Evolutionary conservation across 164 flowering plant genomes (phyloP).

Genomic region (Magnolia changhungtana): DNA sequence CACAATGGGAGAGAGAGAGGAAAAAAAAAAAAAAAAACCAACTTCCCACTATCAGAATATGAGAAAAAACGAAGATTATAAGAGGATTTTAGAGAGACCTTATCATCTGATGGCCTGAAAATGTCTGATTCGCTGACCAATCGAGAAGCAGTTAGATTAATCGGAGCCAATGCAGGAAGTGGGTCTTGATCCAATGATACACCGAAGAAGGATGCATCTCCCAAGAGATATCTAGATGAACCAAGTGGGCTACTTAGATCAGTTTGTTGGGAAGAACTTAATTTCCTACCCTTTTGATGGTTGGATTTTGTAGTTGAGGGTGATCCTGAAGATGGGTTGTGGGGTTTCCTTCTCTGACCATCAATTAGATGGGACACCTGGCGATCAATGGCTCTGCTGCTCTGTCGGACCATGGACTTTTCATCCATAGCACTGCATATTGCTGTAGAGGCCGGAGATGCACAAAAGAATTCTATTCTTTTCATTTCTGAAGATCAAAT

Average conservation of each 20-base stretch:
- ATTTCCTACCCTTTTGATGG: slow-evolving; percentile 28
- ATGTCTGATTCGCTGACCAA: slow-evolving; percentile 23
- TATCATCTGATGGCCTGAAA: slow-evolving; percentile 31
- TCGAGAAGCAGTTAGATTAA: slow-evolving; percentile 4
- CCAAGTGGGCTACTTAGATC: slow-evolving; percentile 33
- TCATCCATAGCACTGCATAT: slow-evolving; percentile 48
- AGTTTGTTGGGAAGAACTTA: slow-evolving; percentile 30
- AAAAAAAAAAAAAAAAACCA: background rate
- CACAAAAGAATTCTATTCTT: slow-evolving; percentile 62
- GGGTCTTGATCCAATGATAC: slow-evolving; percentile 24
- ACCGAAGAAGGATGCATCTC: slow-evolving; percentile 37
- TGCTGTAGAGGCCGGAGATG: slow-evolving; percentile 82
- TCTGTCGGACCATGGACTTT: slow-evolving; percentile 42
- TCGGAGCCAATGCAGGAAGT: slow-evolving; percentile 31
- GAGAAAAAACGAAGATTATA: background rate
- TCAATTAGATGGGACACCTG: slow-evolving; percentile 28
- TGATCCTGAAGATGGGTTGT: slow-evolving; percentile 34
- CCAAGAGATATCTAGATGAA: slow-evolving; percentile 55
- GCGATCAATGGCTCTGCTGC: slow-evolving; percentile 30
- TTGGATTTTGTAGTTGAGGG: slow-evolving; percentile 34
- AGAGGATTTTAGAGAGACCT: slow-evolving; percentile 10
- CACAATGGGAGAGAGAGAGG: no score
- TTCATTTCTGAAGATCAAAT: slow-evolving; percentile 36
- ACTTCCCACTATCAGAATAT: no score
- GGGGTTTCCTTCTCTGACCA: background rate